Base-by-base conservation (phyloP, 169 alveolate species). In the Plasmodium yoelii region DNA sequence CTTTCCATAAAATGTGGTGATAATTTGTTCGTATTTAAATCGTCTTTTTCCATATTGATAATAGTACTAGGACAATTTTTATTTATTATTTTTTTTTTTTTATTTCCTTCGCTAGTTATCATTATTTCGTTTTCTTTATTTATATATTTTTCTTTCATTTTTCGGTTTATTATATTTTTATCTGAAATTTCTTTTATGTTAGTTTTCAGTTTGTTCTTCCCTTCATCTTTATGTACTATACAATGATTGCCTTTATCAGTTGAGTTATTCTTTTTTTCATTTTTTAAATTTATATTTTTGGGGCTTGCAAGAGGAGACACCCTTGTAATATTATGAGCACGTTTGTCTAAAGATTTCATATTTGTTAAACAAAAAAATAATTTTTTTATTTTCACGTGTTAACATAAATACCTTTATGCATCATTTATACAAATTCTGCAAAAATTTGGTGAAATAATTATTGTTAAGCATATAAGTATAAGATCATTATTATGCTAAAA, bases 1-100 rank as follows among this genome's bases (percentile, higher is more conserved):
- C 39, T 65, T 77, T 49, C 63, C n/a, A 24, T 18, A 19, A 64
- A 39, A 34, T 39, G 65, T 64, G 65, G 88, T 19, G 77, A 77
- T 65, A 39, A 51, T 5, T 15, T 28, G 9, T 28, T 49, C 22
- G 19, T 34, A 22, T 51, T 39, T 10, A 69, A 34, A 19, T 57
- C 53, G 0, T 77, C 80, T 39, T 26, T 34, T n/a, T n/a, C 49
- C 12, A 39, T 24, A 47, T 44, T 73, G 42, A n/a, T 73, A 42
- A 7, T 19, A 26, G 5, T 42, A 13, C 26, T 73, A 46, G 18
- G 34, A 18, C n/a, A 22, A 24, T 28, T 46, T 34, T 49, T 57
- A 42, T 64, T 61, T 59, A 64, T 44, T 6, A 46, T 65, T n/a
- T 51, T 34, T 15, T 44, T 51, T 19, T 57, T 77, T 63, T 39